Evolutionary conservation across 2,329 filamentous ascomycete species (phyloP), one percentile per base, ranked within the genome.

Genomic region (Arthroderma sp.): DNA sequence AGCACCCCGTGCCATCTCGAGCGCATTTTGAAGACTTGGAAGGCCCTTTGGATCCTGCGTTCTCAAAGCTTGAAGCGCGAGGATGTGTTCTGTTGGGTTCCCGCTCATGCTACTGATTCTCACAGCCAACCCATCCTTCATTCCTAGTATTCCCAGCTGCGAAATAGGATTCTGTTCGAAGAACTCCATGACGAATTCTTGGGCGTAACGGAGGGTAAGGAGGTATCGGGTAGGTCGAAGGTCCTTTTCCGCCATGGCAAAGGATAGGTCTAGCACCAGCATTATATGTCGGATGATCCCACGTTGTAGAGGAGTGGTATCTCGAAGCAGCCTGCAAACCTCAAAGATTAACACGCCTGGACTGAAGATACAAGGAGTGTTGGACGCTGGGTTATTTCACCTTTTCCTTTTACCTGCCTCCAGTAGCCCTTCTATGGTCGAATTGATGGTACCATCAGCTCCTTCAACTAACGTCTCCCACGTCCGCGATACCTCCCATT

Each of bases 101-200:
- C 91, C 91, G 45, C 83, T 83, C 71, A 96, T 81, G 58, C 94
- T 85, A 58, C 83, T 91, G 50, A 98, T 77, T 34, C 85, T 73
- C 27, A 93, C 71, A 2, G 88, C 88, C 10, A 96, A 72, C 10
- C 91, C 91, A 61, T 96, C 91, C 49, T 85, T 78, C 84, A 96
- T 94, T 42, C 85, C 89, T 34, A 98, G 71, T 29, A 98, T 82
- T 27, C 84, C 88, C 46, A 98, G 76, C 65, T 98, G 91, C 6
- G 87, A 94, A 53, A 98, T 96, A 7, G 91, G 91, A 57, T 98
- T 98, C 65, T 98, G 91, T 65, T 96, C 91, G 60, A 96, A 98
- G 66, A 86, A 98, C 62, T 95, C 89, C 47, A 81, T 76, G 40
- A 96, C 83, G 63, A 96, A 98, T 46, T 87, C 82, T 51, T 82